Evolutionary conservation across 1,284 basidiomycete genomes (phyloP).

Genomic region (Austroboletus niveus): DNA sequence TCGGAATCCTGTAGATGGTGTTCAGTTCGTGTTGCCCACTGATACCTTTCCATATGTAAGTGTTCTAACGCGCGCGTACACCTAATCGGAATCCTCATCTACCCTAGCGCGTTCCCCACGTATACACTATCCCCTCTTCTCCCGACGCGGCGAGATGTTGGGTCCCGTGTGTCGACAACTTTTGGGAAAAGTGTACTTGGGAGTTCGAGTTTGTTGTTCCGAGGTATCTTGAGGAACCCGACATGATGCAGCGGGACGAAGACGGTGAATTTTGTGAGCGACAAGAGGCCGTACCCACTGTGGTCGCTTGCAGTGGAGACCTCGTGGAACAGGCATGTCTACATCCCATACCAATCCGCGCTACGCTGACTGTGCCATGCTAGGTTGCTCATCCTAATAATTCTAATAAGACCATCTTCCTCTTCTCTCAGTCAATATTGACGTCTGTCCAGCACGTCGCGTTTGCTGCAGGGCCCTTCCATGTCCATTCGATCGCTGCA

Average conservation of each 20-base stretch:
- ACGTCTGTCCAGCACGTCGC: conserved; percentile 95
- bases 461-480: conserved; percentile 95
- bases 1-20: conserved; percentile 79
- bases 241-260: conserved; percentile 44
- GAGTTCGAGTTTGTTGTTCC: conserved; percentile 97
- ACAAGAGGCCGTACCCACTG: conserved; percentile 67
- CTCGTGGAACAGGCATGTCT: conserved; percentile 81
- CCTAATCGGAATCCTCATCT: conserved; percentile 24
- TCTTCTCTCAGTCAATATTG: conserved; percentile 85
- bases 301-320: conserved; percentile 93
- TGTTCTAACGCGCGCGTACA: conserved; percentile 17
- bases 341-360: conserved; percentile 3
- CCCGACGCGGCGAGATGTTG: conserved; percentile 92
- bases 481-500: conserved; percentile 70
- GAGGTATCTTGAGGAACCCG: conserved; percentile 72
- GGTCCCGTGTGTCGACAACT: conserved; percentile 94
- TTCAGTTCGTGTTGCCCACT: conserved; percentile 81
- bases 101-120: conserved; percentile 83
- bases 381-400: conserved; percentile 93
- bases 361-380: conserved; percentile 16
- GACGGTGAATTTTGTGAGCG: conserved; percentile 52
- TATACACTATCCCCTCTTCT: conserved; percentile 87
- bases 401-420: conserved; percentile 92
- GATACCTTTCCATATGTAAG: conserved; percentile 84
- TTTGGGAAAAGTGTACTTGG: conserved; percentile 99